Percentiles rank a stretch among this genome's conserved stretches.
These are phyloP conservation scores for Vinca minor DNA, from an alignment of 257 asterid genomes.

Conservation along the genomic window DNA sequence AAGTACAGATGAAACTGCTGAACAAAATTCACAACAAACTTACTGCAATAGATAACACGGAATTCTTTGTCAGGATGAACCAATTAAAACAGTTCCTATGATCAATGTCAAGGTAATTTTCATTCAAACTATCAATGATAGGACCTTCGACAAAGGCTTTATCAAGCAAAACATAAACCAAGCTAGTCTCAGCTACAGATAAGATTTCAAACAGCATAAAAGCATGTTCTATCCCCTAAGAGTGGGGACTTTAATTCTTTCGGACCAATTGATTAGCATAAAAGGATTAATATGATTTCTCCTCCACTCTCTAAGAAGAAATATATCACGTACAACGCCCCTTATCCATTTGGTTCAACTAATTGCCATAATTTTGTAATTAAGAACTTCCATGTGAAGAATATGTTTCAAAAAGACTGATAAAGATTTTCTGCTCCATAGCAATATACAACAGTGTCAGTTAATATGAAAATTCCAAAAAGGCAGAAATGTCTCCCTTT, in stretches of 20 bases:
- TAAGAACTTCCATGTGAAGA: background rate
- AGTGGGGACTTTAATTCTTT: background rate
- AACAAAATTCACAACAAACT: background rate
- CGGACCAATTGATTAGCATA: background rate
- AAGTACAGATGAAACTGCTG: background rate
- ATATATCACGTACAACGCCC: background rate
- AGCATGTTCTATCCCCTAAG: background rate
- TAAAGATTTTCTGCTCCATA: background rate
- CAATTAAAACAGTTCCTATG: background rate
- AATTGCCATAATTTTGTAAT: background rate
- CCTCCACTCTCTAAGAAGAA: background rate
- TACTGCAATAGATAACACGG: background rate
- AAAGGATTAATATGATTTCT: background rate
- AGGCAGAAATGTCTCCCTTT: background rate
- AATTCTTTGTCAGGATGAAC: background rate
- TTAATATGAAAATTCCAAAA: background rate
- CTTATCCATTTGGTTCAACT: background rate
- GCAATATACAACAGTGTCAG: background rate
- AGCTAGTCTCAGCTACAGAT: background rate
- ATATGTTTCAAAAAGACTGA: background rate
- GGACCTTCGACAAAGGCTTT: background rate
- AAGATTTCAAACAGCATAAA: background rate
- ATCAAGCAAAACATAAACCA: background rate
- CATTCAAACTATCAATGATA: background rate
- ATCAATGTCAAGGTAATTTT: background rate